A percentile compares a stretch with the other conserved stretches of the same genome.
These are phyloP conservation scores for Fraxinus albicans DNA, from an alignment of 305 asterid genomes.

Conservation along the genomic window DNA sequence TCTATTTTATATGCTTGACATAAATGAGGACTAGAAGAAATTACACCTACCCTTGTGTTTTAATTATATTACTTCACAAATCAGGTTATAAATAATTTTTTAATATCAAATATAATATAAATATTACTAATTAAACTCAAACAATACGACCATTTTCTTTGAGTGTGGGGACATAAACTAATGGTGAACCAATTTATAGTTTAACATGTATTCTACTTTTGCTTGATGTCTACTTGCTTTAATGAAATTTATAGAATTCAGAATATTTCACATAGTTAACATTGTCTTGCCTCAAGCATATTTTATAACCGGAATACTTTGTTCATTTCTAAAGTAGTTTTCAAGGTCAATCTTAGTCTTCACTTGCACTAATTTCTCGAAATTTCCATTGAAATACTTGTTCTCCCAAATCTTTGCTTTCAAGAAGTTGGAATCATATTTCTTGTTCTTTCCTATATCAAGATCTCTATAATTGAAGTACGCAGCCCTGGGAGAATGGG, in stretches of 20 bases:
- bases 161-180: too few species aligned
- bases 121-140: too few species aligned
- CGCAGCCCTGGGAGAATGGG: slow-evolving; percentile 18
- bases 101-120: too few species aligned
- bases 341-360: slow-evolving; percentile 19
- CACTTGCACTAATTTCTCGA: slow-evolving; percentile 29
- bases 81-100: too few species aligned
- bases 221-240: background rate
- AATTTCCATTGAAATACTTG: slow-evolving; percentile 27
- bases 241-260: background rate
- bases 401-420: slow-evolving; percentile 29
- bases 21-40: too few species aligned
- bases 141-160: too few species aligned
- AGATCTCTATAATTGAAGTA: slow-evolving; percentile 37
- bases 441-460: slow-evolving; percentile 30
- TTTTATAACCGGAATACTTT: background rate
- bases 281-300: background rate
- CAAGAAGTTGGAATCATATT: slow-evolving; percentile 20
- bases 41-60: too few species aligned
- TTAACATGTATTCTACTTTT: background rate
- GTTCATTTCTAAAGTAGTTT: background rate
- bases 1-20: too few species aligned
- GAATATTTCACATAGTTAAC: background rate
- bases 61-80: too few species aligned
- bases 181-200: background rate